Evolutionary conservation across 129 eudicot genomes (phyloP).

Genomic region (Flaveria robusta): DNA sequence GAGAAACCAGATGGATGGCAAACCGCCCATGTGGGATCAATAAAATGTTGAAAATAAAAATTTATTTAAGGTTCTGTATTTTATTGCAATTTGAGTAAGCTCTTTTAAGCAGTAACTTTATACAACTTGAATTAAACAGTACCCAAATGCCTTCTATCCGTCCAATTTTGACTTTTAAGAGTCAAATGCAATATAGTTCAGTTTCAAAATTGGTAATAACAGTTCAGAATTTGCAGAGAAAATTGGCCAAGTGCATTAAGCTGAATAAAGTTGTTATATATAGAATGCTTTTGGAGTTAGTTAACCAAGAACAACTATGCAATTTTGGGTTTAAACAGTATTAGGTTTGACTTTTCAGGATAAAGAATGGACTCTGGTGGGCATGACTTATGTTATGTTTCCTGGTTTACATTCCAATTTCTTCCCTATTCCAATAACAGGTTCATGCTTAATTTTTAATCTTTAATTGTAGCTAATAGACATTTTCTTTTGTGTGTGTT

Average conservation of each 20-base stretch:
- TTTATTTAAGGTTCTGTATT: background rate
- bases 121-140: background rate
- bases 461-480: slow-evolving; percentile 2
- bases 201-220: background rate
- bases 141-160: background rate
- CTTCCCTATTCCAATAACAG: background rate
- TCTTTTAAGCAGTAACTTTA: background rate
- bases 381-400: background rate
- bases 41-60: background rate
- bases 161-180: slow-evolving; percentile 15
- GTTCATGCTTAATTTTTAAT: background rate
- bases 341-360: slow-evolving; percentile 2
- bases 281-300: background rate
- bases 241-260: background rate
- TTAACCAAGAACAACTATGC: background rate
- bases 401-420: background rate
- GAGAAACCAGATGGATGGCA: slow-evolving; percentile 7
- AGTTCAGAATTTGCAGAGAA: background rate
- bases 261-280: background rate
- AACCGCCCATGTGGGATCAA: slow-evolving; percentile 23
- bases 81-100: background rate
- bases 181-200: slow-evolving; percentile 1
- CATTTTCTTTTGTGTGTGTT: slow-evolving; percentile 1
- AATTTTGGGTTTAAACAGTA: background rate
- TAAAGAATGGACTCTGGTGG: background rate